Percentiles rank a stretch among this genome's conserved stretches.
These are phyloP conservation scores for Microbotryomycetes sp. DNA, from an alignment of 1,284 basidiomycete species.

Conservation along the genomic window DNA sequence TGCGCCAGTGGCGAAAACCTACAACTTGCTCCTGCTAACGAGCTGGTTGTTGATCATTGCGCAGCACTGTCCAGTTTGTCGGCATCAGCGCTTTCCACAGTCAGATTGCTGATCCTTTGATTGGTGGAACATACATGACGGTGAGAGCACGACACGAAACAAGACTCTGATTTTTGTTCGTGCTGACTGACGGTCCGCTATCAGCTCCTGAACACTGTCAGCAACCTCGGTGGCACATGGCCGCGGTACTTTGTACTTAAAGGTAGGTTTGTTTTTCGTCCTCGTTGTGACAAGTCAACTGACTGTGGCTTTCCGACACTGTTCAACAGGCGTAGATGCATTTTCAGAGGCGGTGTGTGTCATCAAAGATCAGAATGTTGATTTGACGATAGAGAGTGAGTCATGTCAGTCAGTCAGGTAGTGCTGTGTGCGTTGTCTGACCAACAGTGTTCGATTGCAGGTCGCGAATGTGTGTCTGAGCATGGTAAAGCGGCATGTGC, in stretches of 20 bases:
- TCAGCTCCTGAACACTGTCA: constrained; percentile 88
- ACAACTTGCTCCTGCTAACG: neutral
- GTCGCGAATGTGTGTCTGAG: constrained; percentile 80
- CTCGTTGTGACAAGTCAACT: no score
- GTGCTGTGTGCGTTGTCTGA: no score
- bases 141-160: constrained; percentile 55
- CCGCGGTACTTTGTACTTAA: constrained; percentile 88
- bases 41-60: neutral
- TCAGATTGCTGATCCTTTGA: constrained; percentile 89
- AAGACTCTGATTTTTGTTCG: neutral
- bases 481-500: constrained; percentile 74
- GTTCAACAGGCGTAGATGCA: constrained; percentile 76
- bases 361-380: constrained; percentile 52
- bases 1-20: constrained; percentile 14
- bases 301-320: no score
- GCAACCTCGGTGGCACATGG: constrained; percentile 97
- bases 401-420: no score
- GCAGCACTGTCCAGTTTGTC: constrained; percentile 92
- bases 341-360: constrained; percentile 77
- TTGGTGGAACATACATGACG: constrained; percentile 98
- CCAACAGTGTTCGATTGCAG: constrained; percentile 45
- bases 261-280: constrained; percentile 50
- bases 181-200: constrained; percentile 8
- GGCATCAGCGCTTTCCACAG: constrained; percentile 98
- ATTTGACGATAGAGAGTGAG: constrained; percentile 47